phyloP scores from a whole-genome alignment of 257 asterid species.

The Capsicum baccatum region DNA sequence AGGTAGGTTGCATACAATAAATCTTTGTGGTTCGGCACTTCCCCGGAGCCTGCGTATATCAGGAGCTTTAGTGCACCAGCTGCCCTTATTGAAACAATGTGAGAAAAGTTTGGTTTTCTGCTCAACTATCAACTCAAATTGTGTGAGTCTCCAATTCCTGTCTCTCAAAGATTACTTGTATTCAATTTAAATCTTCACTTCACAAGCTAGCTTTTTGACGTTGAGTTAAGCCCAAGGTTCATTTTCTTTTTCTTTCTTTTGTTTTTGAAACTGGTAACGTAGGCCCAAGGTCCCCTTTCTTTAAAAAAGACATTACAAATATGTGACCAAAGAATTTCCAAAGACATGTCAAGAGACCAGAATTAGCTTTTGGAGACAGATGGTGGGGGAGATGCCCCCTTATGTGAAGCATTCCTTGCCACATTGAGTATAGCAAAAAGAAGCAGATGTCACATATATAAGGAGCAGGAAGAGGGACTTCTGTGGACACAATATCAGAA shows the following conservation, averaged over 20 bases:
- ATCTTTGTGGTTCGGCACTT: too few species aligned
- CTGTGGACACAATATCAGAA: background rate
- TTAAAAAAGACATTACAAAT: background rate
- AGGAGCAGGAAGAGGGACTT: background rate
- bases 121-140: background rate
- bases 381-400: background rate
- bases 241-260: background rate
- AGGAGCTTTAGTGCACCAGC: too few species aligned
- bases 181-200: background rate
- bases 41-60: too few species aligned
- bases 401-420: background rate
- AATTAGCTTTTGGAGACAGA: constrained; percentile 10
- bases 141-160: background rate
- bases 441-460: background rate
- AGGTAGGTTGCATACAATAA: too few species aligned
- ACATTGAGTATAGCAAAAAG: background rate
- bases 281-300: background rate
- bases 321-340: background rate
- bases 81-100: background rate
- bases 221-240: background rate
- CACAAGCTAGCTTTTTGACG: background rate
- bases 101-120: background rate
- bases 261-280: too few species aligned
- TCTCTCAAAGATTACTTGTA: background rate
- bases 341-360: background rate